Conservation (phyloP, 2,329 filamentous ascomycete genomes). For the Fusarium buharicum region DNA sequence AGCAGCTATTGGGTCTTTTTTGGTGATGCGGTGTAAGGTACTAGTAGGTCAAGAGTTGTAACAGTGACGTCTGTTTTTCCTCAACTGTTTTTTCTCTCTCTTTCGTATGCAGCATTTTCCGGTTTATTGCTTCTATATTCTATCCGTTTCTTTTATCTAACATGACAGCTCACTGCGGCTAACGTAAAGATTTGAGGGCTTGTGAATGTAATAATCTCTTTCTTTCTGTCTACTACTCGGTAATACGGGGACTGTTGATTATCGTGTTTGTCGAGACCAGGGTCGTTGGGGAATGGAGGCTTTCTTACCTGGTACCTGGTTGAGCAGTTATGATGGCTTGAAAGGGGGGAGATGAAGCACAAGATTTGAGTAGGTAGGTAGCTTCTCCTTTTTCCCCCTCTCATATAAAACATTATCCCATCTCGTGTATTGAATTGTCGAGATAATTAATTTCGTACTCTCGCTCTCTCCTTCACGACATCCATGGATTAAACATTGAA, state of each 20-base stretch:
- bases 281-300: slow-evolving; percentile 34
- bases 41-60: slow-evolving; percentile 17
- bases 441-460: slow-evolving; percentile 43
- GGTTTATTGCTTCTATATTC: slow-evolving; percentile 13
- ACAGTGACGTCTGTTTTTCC: slow-evolving; percentile 24
- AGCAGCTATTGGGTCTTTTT: slow-evolving; percentile 10
- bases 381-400: slow-evolving; percentile 11
- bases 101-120: not conserved
- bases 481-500: slow-evolving; percentile 39
- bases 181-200: no score
- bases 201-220: not conserved
- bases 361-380: not conserved
- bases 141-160: not conserved
- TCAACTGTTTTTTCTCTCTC: not conserved
- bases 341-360: slow-evolving; percentile 20
- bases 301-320: slow-evolving; percentile 12
- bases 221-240: not conserved
- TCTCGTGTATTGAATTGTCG: slow-evolving; percentile 32
- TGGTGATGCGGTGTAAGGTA: slow-evolving; percentile 4
- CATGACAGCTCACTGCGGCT: not conserved
- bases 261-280: slow-evolving; percentile 15
- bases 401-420: slow-evolving; percentile 37
- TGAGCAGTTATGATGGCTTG: slow-evolving; percentile 12
- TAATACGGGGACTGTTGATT: not conserved
- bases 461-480: slow-evolving; percentile 7